A percentile compares a stretch with the other conserved stretches of the same genome.
Evolutionary conservation across 78 protist species (phyloP).

Genomic region (Dictyostelium firmibasis): DNA sequence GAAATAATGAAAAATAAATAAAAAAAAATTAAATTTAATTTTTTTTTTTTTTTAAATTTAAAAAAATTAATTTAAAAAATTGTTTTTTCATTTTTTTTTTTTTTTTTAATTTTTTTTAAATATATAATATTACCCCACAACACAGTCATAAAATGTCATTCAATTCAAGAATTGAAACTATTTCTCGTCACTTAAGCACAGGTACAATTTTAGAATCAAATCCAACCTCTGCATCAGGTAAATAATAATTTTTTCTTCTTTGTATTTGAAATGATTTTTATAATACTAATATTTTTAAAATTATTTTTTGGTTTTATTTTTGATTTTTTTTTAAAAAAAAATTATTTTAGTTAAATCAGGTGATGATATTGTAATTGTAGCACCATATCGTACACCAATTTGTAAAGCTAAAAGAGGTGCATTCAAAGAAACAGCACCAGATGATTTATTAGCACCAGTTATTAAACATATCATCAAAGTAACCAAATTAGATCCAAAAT

Average conservation of each 20-base stretch:
- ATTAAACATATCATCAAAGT: constrained; percentile 66
- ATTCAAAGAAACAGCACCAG: constrained; percentile 87
- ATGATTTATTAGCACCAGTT: constrained; percentile 81
- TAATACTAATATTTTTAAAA: too few relatives aligned
- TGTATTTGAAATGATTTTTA: too few relatives aligned
- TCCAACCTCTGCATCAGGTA: background rate
- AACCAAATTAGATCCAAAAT: constrained; percentile 62
- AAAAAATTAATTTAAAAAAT: background rate
- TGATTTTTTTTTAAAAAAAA: background rate
- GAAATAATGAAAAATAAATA: background rate
- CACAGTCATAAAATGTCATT: background rate
- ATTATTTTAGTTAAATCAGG: constrained; percentile 32
- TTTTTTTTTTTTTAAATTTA: background rate
- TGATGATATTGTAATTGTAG: constrained; percentile 82
- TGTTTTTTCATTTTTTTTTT: background rate
- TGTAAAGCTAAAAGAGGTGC: constrained; percentile 86
- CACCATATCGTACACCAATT: constrained; percentile 86
- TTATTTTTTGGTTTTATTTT: background rate
- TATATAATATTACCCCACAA: background rate
- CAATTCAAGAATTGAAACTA: constrained; percentile 53
- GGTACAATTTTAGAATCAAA: constrained; percentile 26
- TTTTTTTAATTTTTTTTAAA: background rate
- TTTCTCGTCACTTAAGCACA: constrained; percentile 42
- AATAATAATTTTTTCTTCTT: background rate
- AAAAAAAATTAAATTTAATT: background rate